Evolutionary conservation across 1,284 basidiomycete species (phyloP).

Genomic region (Porodaedalea pini): DNA sequence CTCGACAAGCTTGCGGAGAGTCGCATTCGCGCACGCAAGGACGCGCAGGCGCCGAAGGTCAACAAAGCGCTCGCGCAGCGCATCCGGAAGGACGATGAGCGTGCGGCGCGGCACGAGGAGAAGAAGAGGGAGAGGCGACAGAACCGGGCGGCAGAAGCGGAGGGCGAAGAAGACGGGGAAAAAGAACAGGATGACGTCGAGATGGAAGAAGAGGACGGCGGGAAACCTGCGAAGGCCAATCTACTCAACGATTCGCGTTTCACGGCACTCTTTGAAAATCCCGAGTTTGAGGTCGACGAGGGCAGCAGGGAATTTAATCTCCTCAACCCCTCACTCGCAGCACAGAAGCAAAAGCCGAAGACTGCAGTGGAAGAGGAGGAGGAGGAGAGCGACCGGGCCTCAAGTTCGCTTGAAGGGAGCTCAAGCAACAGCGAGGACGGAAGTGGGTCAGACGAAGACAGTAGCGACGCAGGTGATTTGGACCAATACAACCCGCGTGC

Average conservation of each 20-base stretch:
- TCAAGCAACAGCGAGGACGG: conserved; percentile 18
- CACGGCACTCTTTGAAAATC: conserved; percentile 87
- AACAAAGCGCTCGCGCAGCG: conserved; percentile 92
- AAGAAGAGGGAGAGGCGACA: conserved; percentile 51
- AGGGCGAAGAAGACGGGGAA: conserved; percentile 35
- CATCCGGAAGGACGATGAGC: conserved; percentile 72
- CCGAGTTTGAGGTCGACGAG: conserved; percentile 94
- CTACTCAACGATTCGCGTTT: conserved; percentile 89
- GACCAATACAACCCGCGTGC: conserved; percentile 30
- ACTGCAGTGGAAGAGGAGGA: conserved; percentile 90
- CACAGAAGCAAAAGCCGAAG: conserved; percentile 49
- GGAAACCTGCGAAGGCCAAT: conserved; percentile 38
- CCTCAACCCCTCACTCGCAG: conserved; percentile 82
- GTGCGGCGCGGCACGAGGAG: conserved; percentile 58
- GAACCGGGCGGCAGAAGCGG: conserved; percentile 32
- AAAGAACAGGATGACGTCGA: conserved; percentile 40
- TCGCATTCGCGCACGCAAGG: conserved; percentile 81
- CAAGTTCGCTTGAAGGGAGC: conserved; percentile 61
- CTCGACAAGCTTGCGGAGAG: conserved; percentile 92
- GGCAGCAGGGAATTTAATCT: conserved; percentile 82
- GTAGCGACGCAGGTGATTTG: conserved; percentile 52
- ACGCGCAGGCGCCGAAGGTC: conserved; percentile 67
- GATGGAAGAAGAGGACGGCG: conserved; percentile 29
- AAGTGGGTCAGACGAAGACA: conserved; percentile 37
- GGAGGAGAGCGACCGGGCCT: conserved; percentile 80